Base-by-base conservation (phyloP, 176 grass and related monocot species). In the Rhynchospora pubera region DNA sequence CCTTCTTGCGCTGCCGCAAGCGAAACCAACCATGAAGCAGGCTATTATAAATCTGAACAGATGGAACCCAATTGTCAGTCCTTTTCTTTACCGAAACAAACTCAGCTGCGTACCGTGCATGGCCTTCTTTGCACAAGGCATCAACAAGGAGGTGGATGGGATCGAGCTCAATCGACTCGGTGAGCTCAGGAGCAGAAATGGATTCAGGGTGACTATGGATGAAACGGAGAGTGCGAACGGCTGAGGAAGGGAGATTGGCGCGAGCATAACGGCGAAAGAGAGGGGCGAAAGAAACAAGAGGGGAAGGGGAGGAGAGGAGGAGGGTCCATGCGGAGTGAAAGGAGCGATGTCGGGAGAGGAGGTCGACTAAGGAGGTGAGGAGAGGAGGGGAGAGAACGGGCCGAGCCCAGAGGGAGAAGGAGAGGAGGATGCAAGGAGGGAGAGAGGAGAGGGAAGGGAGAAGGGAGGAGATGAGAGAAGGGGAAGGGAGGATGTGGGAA, bases 81-180 rank as follows among this genome's bases (percentile, higher is more conserved):
- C 57, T 39, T n/a, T 84, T 85, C 47, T 84, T 66, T 59, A 79
- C 83, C 14, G 53, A 79, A 19, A 97, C 23, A 13, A 97, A 89
- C 83, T 85, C 81, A 15, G 80, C 51, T 22, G 93, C 91, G 3
- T 73, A 72, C 16, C 85, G 84, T 11, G 89, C 71, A 68, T 91
- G 81, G 9, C 91, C 89, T 77, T 97, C 93, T 84, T 93, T 93
- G 89, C 91, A 97, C 61, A 97, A 86, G 45, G 93, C 91, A 26
- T 93, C 91, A 45, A 91, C 73, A 45, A 85, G 39, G 89, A 97
- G 84, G 85, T 91, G 77, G 0, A 89, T 30, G 10, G 89, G 87
- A 45, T 80, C 85, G 24, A 47, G 66, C 13, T 62, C 57, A 5
- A 50, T 46, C 8, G 53, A 4, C 2, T 47, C 22, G 2, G n/a